Evolutionary conservation across 2,329 filamentous ascomycete genomes (phyloP).

Genomic region (Aspergillus spinulosporus): DNA sequence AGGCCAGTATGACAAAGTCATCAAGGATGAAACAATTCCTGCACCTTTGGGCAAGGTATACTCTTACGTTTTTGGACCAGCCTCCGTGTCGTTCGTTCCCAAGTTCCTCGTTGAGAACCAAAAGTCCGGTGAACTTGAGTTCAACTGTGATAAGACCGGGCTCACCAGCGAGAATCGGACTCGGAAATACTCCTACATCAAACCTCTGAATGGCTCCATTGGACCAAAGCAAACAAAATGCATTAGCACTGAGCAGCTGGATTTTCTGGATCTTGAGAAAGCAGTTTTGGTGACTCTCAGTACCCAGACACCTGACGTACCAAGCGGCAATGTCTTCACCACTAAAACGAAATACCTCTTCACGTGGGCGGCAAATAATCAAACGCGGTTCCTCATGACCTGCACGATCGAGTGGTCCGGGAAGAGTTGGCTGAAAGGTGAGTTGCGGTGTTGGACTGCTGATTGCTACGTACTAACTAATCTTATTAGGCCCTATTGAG

Average conservation of each 20-base stretch:
- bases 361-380: conserved; percentile 84
- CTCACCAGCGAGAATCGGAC: conserved; percentile 72
- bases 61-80: conserved; percentile 79
- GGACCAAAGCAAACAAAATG: conserved; percentile 95
- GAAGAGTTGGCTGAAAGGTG: conserved; percentile 97
- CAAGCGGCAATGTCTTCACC: conserved; percentile 85
- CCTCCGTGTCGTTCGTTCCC: conserved; percentile 76
- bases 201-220: conserved; percentile 78
- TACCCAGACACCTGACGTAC: conserved; percentile 91
- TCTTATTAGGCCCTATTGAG: conserved; percentile 76
- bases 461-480: conserved; percentile 30
- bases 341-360: conserved; percentile 95
- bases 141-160: conserved; percentile 78
- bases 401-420: conserved; percentile 94
- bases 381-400: conserved; percentile 81
- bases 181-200: conserved; percentile 83
- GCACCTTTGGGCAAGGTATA: conserved; percentile 93
- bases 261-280: conserved; percentile 82
- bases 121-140: conserved; percentile 82
- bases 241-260: conserved; percentile 80
- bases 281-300: conserved; percentile 77
- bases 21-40: conserved; percentile 82
- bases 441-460: conserved; percentile 24
- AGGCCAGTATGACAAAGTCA: conserved; percentile 77
- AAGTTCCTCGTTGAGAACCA: conserved; percentile 85